These are phyloP conservation scores for Camellia japonica DNA, from an alignment of 148 eudicot species.

Conservation along the genomic window DNA sequence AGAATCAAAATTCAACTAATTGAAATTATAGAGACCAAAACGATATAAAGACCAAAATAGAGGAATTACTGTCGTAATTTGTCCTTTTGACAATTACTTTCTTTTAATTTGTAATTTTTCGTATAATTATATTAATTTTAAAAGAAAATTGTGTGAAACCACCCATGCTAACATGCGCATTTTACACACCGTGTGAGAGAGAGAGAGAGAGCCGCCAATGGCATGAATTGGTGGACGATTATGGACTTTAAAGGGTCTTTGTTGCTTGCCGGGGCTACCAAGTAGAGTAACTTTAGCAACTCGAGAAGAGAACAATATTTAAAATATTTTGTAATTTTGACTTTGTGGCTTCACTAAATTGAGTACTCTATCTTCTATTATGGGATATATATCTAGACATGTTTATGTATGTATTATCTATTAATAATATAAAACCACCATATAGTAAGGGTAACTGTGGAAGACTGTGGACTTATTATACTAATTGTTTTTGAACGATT, in stretches of 20 bases:
- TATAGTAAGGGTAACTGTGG: too few relatives aligned
- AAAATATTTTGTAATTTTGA: not conserved
- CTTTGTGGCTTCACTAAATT: slow-evolving; percentile 1
- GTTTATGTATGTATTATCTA: not conserved
- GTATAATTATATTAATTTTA: too few relatives aligned
- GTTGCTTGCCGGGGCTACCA: slow-evolving; percentile 38
- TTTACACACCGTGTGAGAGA: not conserved
- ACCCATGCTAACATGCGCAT: too few relatives aligned
- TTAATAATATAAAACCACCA: not conserved
- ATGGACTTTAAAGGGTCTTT: slow-evolving; percentile 1
- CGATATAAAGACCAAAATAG: too few relatives aligned
- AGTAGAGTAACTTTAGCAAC: slow-evolving; percentile 20
- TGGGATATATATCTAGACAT: not conserved
- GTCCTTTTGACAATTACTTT: too few relatives aligned
- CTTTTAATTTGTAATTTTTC: too few relatives aligned
- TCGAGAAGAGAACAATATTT: slow-evolving; percentile 21
- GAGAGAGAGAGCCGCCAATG: not conserved
- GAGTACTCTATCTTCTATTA: not conserved
- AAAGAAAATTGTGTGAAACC: too few relatives aligned
- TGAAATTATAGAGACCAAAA: too few relatives aligned
- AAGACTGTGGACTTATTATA: too few relatives aligned
- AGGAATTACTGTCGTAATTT: too few relatives aligned
- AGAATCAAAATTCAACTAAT: too few relatives aligned
- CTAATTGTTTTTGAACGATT: too few relatives aligned
- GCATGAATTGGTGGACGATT: not conserved